Base-by-base conservation (phyloP, 2,329 filamentous ascomycete species). In the Cryphonectria radicalis region DNA sequence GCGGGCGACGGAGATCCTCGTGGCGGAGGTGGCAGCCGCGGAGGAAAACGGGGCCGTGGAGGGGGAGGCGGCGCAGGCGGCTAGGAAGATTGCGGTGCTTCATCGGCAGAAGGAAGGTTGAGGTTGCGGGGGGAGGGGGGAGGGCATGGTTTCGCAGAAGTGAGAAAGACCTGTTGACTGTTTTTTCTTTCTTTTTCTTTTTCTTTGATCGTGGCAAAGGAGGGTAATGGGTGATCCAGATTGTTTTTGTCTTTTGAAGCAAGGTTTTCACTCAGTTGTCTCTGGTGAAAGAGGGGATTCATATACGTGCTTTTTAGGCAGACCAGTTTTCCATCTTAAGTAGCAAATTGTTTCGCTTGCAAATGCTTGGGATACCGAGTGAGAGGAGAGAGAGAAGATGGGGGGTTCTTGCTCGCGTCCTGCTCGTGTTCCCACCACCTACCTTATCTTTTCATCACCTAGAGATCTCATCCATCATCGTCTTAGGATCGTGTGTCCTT, bases 1-100 rank as follows among this genome's bases (percentile, higher is more conserved):
- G 17, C 53, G 32, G 35, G 67, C 67, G 2, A 69, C 67, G 25
- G 67, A 69, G 32, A 59, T 59, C 28, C 28, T 59, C 13, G 55
- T 59, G 14, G 28, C 55, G 13, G 55, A 59, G 55, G 55, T 28
- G 55, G 17, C 28, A 4, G 55, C 55, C 4, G 55, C 28, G 4
- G 55, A 59, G 55, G 55, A 19, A 2, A 28, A 57, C 6, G 53
- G 53, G 19, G 19, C 53, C 3, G 53, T 17, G 53, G 11, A 25
- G n/a, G 53, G 53, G 13, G 55, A 32, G 28, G 55, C 28, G 55
- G 28, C 55, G 25, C 25, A 59, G 55, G 55, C 28, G 55, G 28
- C 28, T 17, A 59, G 32, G 55, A 59, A 35, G 55, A 35, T 59
- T 1, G 55, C n/a, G 55, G 25, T 32, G 4, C 55, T 59, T 13